Conservation (phyloP, 495 filamentous ascomycete genomes). For the Copromyces sp. region DNA sequence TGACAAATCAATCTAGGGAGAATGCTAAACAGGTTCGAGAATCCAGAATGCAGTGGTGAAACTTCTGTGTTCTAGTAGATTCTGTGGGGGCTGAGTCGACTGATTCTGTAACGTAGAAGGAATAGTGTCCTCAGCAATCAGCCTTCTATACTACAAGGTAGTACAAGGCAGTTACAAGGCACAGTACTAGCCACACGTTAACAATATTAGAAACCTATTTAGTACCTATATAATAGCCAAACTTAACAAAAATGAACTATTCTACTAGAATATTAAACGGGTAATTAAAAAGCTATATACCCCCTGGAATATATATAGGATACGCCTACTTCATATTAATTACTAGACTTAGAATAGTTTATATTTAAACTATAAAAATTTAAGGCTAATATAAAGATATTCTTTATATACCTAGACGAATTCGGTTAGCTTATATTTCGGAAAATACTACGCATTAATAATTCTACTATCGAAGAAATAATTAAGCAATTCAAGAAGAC, state of each 20-base stretch:
- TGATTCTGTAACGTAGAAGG: no score
- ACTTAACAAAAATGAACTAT: slow-evolving; percentile 41
- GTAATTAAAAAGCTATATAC: slow-evolving; percentile 56
- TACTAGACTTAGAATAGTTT: slow-evolving; percentile 42
- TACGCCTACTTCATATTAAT: slow-evolving; percentile 15
- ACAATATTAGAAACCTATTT: not conserved
- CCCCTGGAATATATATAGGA: slow-evolving; percentile 33
- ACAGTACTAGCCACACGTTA: no score
- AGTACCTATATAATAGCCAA: slow-evolving; percentile 9
- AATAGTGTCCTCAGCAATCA: no score
- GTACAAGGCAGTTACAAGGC: no score
- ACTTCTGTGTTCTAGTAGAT: no score
- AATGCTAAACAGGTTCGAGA: no score
- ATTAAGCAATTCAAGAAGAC: slow-evolving; percentile 18
- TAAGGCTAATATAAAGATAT: slow-evolving; percentile 47
- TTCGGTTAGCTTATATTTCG: slow-evolving; percentile 15
- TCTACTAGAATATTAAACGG: slow-evolving; percentile 57
- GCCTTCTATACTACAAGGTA: no score
- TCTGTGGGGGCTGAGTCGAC: no score
- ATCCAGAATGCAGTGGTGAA: no score
- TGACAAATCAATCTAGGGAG: no score
- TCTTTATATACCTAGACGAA: slow-evolving; percentile 38
- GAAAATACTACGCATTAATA: slow-evolving; percentile 20
- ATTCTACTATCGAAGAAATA: slow-evolving; percentile 18
- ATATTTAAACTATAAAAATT: slow-evolving; percentile 46